These are phyloP conservation scores for Coemansia sp. DNA, from an alignment of 192 early-diverging fungal genomes.

Conservation along the genomic window DNA sequence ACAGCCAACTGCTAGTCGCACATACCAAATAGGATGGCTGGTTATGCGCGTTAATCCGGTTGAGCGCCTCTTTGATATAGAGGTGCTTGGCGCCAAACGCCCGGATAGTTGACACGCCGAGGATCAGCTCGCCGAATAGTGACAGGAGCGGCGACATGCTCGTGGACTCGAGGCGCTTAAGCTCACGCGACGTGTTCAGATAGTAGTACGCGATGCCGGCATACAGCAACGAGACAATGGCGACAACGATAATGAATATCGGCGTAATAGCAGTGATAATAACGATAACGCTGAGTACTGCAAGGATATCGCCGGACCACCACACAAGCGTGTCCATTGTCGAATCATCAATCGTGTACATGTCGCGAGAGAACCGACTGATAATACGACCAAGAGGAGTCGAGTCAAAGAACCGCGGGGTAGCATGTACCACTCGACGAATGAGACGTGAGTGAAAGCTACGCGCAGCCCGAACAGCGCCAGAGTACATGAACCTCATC, in stretches of 20 bases:
- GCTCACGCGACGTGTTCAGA: constrained; percentile 73
- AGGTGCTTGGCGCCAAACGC: constrained; percentile 73
- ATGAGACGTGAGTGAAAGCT: constrained; percentile 60
- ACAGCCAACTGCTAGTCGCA: constrained; percentile 83
- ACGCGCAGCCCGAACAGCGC: constrained; percentile 59
- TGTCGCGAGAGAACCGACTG: constrained; percentile 86
- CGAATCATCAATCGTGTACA: constrained; percentile 72
- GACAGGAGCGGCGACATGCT: constrained; percentile 73
- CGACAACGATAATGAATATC: constrained; percentile 67
- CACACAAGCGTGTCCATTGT: constrained; percentile 56
- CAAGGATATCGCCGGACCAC: constrained; percentile 57
- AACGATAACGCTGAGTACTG: constrained; percentile 57
- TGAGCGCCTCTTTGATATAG: constrained; percentile 62
- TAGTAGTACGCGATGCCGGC: constrained; percentile 67
- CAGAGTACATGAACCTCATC: constrained; percentile 51
- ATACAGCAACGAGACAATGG: constrained; percentile 60
- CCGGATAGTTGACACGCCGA: constrained; percentile 76
- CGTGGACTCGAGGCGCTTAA: constrained; percentile 84
- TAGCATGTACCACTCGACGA: constrained; percentile 60
- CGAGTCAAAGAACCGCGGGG: constrained; percentile 83
- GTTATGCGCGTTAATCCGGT: constrained; percentile 72
- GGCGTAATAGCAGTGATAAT: constrained; percentile 67
- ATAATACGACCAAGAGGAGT: constrained; percentile 85
- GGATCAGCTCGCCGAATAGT: constrained; percentile 77
- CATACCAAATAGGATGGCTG: constrained; percentile 81